Base-by-base conservation (phyloP, 805 yeast genomes). In the Lipomyces sp. region DNA sequence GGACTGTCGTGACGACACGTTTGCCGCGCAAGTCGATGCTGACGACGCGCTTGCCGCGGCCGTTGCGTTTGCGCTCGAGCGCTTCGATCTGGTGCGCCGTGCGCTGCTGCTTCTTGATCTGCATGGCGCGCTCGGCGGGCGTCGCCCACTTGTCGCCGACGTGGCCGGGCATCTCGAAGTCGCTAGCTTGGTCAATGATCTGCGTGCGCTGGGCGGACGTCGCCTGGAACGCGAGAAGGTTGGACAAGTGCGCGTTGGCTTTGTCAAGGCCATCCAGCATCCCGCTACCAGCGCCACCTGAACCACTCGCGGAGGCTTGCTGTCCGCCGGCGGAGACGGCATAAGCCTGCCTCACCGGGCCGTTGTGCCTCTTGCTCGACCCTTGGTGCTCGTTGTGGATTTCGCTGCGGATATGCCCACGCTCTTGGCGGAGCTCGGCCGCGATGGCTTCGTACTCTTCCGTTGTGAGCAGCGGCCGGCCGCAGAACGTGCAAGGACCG, bases 141-240 rank as follows among this genome's bases (percentile, higher is more conserved):
- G 74, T 72, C 0, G 95, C 82, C 98, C 98, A 93, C 55, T 83
- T 71, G 58, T 79, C 83, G 35, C 76, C 62, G 29, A 74, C 75
- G 0, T 76, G 69, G 2, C 72, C 71, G 0, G 87, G 79, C 48
- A 83, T 68, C 43, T 86, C 95, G 65, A 79, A 87, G 65, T 93
- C 98, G 4, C 95, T 80, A 0, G 95, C 96, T 64, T 87, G 83
- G 65, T 93, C 99, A 35, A 95, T 90, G 56, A 93, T 88, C 60
- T 80, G 81, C 0, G 98, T 93, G 65, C 99, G 75, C 65, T 88
- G 95, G 1, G 90, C 86, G 5, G 95, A 86, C 16, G 90, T 81
- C 2, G 79, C 86, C 66, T 93, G 98, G 66, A 82, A 93, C 55
- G 81, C 77, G 39, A 93, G 71, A 42, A 93, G 70, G 29, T 80